Evolutionary conservation across 768 basidiomycete species (phyloP), one percentile per base, ranked within the genome.

Genomic region (Tulasnella sp.): DNA sequence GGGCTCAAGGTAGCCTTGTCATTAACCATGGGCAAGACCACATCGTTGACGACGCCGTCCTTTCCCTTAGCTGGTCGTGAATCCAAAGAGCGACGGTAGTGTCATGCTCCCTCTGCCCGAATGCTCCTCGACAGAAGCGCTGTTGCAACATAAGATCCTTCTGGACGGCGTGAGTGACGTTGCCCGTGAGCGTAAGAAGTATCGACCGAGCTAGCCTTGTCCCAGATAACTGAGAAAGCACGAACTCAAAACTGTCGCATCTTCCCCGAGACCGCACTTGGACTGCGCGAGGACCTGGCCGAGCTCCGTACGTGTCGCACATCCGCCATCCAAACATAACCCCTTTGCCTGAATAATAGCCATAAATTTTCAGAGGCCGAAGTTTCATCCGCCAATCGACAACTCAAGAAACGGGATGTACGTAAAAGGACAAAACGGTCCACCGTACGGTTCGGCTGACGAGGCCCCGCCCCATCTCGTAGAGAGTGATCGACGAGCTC

Each of bases 141-240:
- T 52, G n/a, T 52, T 42, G 25, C 38, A 64, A 29, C 75, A 52
- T 11, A 52, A 67, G 64, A 38, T 68, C 14, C 67, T 76, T 39
- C 58, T 76, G 31, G 14, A 25, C 22, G 67, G 67, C 2, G 75
- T 76, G 40, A 25, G 75, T 31, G 12, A 6, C 12, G 1, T 0
- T 3, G 54, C 38, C 70, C 42, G 8, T 36, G 15, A n/a, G 29
- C 29, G 36, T 29, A 25, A 54, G 9, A 49, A n/a, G 1, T 19
- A 14, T 45, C 42, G 19, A 54, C 8, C 12, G n/a, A 72, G 72
- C 15, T 40, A 12, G 12, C 0, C 17, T 2, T 67, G 37, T 73
- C n/a, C 42, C 34, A 76, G 75, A 67, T 76, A 15, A 76, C 75
- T 22, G 75, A 76, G 42, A 40, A 76, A 38, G 68, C 75, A 34